Conservation (phyloP, 768 basidiomycete genomes). For the Piloderma croceum region DNA sequence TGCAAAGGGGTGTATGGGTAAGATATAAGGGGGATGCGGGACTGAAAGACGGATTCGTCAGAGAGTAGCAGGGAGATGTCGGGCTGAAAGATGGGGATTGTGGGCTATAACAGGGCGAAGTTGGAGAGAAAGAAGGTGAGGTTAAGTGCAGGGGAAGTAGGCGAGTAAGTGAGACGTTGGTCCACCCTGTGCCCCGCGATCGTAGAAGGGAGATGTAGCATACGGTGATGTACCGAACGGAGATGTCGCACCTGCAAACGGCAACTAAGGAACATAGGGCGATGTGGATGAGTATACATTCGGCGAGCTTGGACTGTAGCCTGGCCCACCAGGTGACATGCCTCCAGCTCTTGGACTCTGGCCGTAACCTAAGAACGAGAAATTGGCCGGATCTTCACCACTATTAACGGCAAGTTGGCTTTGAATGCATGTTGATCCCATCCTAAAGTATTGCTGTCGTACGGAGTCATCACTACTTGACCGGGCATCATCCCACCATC, state of each 20-base stretch:
- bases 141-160: conserved; percentile 79
- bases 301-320: conserved; percentile 90
- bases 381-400: conserved; percentile 74
- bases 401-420: conserved; percentile 75
- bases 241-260: conserved; percentile 77
- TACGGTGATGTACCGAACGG: conserved; percentile 79
- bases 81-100: conserved; percentile 87
- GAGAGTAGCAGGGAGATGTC: conserved; percentile 85
- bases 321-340: conserved; percentile 84
- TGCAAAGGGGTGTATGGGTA: too few relatives aligned
- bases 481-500: conserved; percentile 91
- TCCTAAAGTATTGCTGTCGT: conserved; percentile 85
- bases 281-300: conserved; percentile 87
- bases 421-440: conserved; percentile 75
- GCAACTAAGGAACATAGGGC: conserved; percentile 82
- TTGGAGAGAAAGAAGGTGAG: conserved; percentile 85
- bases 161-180: conserved; percentile 83
- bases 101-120: conserved; percentile 79
- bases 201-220: conserved; percentile 81
- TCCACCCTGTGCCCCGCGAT: conserved; percentile 50
- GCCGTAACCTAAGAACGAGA: conserved; percentile 72
- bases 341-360: conserved; percentile 84
- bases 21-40: conserved; percentile 92
- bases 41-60: conserved; percentile 86
- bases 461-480: conserved; percentile 93